Conservation (phyloP, 2,329 filamentous ascomycete species). For the Nemania sp. region DNA sequence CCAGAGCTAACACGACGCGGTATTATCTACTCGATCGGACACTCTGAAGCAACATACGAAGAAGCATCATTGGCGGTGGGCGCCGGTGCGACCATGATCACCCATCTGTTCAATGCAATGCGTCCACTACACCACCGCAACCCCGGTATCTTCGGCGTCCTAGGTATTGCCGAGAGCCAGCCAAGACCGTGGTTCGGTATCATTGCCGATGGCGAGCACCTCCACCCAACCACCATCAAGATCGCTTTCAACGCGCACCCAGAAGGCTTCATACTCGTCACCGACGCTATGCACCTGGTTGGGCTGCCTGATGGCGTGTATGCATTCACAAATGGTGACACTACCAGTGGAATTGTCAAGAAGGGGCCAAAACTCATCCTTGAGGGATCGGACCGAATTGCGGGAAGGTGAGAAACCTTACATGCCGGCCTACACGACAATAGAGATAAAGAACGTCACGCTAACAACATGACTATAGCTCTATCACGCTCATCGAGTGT, state of each 20-base stretch:
- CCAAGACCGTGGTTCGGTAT: constrained; percentile 84
- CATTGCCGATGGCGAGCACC: constrained; percentile 90
- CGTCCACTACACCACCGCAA: constrained; percentile 89
- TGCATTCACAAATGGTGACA: constrained; percentile 82
- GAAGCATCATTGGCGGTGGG: constrained; percentile 77
- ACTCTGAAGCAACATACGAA: constrained; percentile 89
- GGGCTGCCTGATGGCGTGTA: constrained; percentile 87
- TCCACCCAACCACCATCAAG: constrained; percentile 88
- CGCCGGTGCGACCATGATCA: constrained; percentile 89
- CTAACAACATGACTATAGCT: constrained; percentile 57
- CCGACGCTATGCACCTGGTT: constrained; percentile 90
- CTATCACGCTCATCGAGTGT: constrained; percentile 81
- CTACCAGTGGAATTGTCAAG: constrained; percentile 72
- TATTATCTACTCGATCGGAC: constrained; percentile 84
- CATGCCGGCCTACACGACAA: constrained; percentile 29
- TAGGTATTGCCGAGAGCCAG: constrained; percentile 73
- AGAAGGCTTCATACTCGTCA: constrained; percentile 86
- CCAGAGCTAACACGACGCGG: constrained; percentile 71
- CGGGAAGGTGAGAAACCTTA: constrained; percentile 78
- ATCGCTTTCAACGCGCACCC: constrained; percentile 91
- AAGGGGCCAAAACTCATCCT: constrained; percentile 78
- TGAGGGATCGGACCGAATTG: constrained; percentile 82
- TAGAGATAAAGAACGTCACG: background rate
- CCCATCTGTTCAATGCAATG: constrained; percentile 96
- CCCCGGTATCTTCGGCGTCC: constrained; percentile 87